Percentiles rank a stretch among this genome's conserved stretches.
Evolutionary conservation across 495 filamentous ascomycete genomes (phyloP).

Genomic region (Aspergillus heteromorphus): DNA sequence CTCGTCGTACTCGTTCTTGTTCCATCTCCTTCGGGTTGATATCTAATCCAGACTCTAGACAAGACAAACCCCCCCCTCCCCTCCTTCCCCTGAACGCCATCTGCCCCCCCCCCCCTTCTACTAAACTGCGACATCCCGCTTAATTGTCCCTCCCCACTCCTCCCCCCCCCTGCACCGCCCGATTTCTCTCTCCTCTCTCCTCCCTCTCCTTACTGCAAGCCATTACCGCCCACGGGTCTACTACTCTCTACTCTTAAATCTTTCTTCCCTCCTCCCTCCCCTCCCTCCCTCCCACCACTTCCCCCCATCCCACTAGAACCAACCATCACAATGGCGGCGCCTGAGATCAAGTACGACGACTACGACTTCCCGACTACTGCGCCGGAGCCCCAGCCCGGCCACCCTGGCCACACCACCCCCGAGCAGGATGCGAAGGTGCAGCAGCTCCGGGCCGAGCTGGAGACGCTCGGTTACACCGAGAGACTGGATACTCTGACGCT

Average conservation of each 20-base stretch:
- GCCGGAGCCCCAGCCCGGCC: conserved; percentile 62
- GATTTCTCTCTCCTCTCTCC: conserved; percentile 13
- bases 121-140: conserved; percentile 1
- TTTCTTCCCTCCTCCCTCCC: neutral
- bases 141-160: conserved; percentile 8
- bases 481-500: conserved; percentile 86
- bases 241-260: neutral
- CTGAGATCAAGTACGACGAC: conserved; percentile 89
- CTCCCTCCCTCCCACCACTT: conserved; percentile 4
- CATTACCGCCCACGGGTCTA: neutral
- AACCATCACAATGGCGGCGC: conserved; percentile 34
- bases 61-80: conserved; percentile 18
- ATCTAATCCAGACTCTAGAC: neutral
- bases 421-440: conserved; percentile 86
- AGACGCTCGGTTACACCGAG: conserved; percentile 76
- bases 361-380: conserved; percentile 87
- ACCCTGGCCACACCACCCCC: conserved; percentile 81
- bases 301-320: no score
- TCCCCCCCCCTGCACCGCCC: conserved; percentile 3
- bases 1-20: neutral
- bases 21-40: neutral
- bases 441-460: conserved; percentile 78
- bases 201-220: neutral
- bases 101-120: no score
- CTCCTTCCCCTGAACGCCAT: conserved; percentile 18